Evolutionary conservation across 306 rosid genomes (phyloP).

Genomic region (Rosa rugosa): DNA sequence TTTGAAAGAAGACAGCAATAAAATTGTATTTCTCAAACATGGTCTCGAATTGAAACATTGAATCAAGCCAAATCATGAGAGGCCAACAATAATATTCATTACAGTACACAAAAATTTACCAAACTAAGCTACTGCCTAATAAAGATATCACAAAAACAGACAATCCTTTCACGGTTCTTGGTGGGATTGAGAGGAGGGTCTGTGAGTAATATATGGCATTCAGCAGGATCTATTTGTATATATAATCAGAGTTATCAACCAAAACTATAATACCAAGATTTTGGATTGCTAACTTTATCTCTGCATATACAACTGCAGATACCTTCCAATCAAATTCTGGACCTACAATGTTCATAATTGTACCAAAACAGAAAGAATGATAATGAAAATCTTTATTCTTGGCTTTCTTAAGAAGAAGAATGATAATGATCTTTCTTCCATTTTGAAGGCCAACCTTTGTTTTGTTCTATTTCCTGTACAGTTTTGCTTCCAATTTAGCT

Average conservation of each 20-base stretch:
- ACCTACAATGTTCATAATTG: too few relatives aligned
- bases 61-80: conserved; percentile 25
- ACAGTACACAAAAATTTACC: neutral
- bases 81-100: neutral
- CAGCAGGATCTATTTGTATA: conserved; percentile 18
- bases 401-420: too few relatives aligned
- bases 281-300: neutral
- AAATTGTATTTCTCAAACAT: conserved; percentile 98
- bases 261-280: neutral
- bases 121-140: neutral
- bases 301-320: too few relatives aligned
- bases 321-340: too few relatives aligned
- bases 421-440: too few relatives aligned
- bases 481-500: too few relatives aligned
- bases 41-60: conserved; percentile 70
- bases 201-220: conserved; percentile 89
- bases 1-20: conserved; percentile 85
- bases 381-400: too few relatives aligned
- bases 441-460: too few relatives aligned
- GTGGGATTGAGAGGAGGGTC: conserved; percentile 99
- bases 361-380: too few relatives aligned
- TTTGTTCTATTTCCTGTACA: too few relatives aligned
- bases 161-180: conserved; percentile 94
- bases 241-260: conserved; percentile 12
- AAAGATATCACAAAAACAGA: conserved; percentile 23